phyloP scores from a whole-genome alignment of 1,284 basidiomycete genomes.

The Pseudozyma flocculosa region DNA sequence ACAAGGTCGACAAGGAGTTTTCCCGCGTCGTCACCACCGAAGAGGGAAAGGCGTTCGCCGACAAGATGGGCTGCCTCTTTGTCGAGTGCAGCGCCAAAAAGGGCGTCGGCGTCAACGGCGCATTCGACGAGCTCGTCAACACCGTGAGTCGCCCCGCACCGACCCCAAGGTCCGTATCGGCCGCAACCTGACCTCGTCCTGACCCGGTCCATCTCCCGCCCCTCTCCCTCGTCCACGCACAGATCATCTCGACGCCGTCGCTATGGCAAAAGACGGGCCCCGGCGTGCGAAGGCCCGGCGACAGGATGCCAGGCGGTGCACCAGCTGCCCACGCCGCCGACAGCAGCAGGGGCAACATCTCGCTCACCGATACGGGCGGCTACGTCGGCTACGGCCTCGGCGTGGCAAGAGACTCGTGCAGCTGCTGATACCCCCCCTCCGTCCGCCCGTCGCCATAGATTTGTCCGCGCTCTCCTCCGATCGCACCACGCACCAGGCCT shows the following conservation, averaged over 20 bases:
- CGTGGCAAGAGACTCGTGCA: conserved; percentile 40
- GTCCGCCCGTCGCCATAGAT: not conserved
- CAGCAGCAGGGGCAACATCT: conserved; percentile 44
- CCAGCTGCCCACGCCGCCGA: conserved; percentile 42
- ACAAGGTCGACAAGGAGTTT: conserved; percentile 90
- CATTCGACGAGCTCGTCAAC: conserved; percentile 55
- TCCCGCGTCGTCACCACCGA: conserved; percentile 78
- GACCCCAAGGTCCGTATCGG: not conserved
- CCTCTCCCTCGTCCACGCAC: not conserved
- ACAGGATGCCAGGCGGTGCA: conserved; percentile 55
- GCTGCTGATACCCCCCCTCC: conserved; percentile 18
- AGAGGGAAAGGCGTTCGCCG: conserved; percentile 80
- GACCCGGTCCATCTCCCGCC: not conserved
- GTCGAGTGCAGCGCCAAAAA: conserved; percentile 67
- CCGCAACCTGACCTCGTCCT: not conserved
- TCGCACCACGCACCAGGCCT: too few species aligned
- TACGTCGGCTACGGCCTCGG: conserved; percentile 36
- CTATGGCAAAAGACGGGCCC: conserved; percentile 47
- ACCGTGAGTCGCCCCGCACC: conserved; percentile 11
- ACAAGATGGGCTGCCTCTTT: conserved; percentile 77
- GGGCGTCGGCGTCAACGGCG: conserved; percentile 48
- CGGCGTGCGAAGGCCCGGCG: conserved; percentile 50
- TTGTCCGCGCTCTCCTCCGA: too few species aligned
- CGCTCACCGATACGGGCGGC: conserved; percentile 23
- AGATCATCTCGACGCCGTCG: conserved; percentile 50